Evolutionary conservation across 2,329 filamentous ascomycete species (phyloP).

Genomic region (Daldinia eschscholtzii): DNA sequence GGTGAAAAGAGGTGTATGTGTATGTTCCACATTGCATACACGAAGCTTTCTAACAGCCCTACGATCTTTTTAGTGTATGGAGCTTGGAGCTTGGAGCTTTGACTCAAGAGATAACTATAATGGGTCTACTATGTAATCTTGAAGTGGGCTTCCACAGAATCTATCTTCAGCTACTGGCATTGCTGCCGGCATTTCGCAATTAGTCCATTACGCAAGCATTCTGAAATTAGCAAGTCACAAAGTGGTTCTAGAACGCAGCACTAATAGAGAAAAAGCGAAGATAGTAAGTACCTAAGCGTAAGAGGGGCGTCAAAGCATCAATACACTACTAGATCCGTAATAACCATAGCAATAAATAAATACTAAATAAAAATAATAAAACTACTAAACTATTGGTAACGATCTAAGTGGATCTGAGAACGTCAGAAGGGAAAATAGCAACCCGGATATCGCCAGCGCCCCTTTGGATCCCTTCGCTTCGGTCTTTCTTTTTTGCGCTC

Average conservation of each 20-base stretch:
- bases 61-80: slow-evolving; percentile 3
- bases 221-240: slow-evolving; percentile 10
- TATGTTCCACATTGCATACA: slow-evolving; percentile 15
- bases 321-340: slow-evolving; percentile 22
- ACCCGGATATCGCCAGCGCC: slow-evolving; percentile 39
- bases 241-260: neutral
- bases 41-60: slow-evolving; percentile 19
- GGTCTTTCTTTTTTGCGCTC: slow-evolving; percentile 14
- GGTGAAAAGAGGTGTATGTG: neutral
- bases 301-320: slow-evolving; percentile 9
- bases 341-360: neutral
- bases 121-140: neutral
- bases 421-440: slow-evolving; percentile 23
- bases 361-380: slow-evolving; percentile 10
- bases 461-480: slow-evolving; percentile 18
- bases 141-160: slow-evolving; percentile 1
- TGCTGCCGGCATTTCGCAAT: slow-evolving; percentile 5
- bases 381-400: slow-evolving; percentile 26
- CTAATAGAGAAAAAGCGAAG: slow-evolving; percentile 5
- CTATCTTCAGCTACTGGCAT: neutral
- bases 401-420: slow-evolving; percentile 27
- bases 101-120: slow-evolving; percentile 10
- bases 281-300: neutral
- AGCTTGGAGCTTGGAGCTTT: neutral
- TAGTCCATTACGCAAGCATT: slow-evolving; percentile 5